Evolutionary conservation across 257 asterid species (phyloP), one percentile per base, ranked within the genome.

Genomic region (Solanum habrochaites): DNA sequence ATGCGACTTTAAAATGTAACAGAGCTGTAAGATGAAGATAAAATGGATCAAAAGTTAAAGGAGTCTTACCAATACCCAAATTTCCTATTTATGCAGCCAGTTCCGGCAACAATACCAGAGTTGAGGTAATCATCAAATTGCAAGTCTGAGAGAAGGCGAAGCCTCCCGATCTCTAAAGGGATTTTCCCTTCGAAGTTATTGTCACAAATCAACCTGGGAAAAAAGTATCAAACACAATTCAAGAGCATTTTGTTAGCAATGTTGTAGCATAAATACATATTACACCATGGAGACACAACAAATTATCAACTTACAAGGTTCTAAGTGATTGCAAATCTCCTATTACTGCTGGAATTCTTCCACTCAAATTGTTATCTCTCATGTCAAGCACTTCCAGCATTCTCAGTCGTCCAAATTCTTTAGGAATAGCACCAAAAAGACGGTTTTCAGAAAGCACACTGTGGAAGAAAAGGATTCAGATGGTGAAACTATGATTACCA

Each of bases 281-380:
- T 18, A 18, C 8, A 49, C 18, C 29, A 49, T 7, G 0, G 18
- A 45, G n/a, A 18, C 43, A 43, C 64, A 20, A 80, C 69, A 80
- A 80, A 29, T 16, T 18, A 83, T n/a, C 9, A 80, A 87, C 98
- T 90, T 89, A 96, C 99, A 96, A 80, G 82, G 87, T 91, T 91
- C 88, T 93, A 32, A 97, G 90, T 37, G 92, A 94, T 78, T 87
- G 92, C 80, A 95, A 82, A 84, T 88, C 90, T 88, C 97, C 98
- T 49, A 97, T 91, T 91, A 93, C 96, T 73, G 91, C 91, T 20
- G 99, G 99, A 91, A 97, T 82, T 29, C 88, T 77, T 86, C 98
- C 99, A 27, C 90, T 91, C 91, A 97, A 90, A 60, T 88, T 89
- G 86, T 97, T 97, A 82, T 91, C 88, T 85, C 96, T 94, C 91